A percentile compares a stretch with the other conserved stretches of the same genome.
phyloP scores from a whole-genome alignment of 768 basidiomycete species.

The Boletales sp. region DNA sequence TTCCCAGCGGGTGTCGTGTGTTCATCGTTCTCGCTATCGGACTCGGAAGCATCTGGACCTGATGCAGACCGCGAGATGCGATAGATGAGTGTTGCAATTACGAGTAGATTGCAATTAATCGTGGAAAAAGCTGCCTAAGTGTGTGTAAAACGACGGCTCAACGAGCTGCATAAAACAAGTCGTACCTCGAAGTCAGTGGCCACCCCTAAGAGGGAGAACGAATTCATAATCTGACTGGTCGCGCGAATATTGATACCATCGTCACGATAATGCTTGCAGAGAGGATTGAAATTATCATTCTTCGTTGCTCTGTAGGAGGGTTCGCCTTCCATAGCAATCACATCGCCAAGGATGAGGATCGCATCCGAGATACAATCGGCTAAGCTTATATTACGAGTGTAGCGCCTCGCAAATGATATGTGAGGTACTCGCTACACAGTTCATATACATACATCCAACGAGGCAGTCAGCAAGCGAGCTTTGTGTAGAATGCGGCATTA shows the following conservation, averaged over 20 bases:
- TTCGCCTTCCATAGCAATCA: slow-evolving; percentile 6
- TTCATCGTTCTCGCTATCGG: slow-evolving; percentile 5
- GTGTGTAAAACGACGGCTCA: background rate
- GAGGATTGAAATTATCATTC: slow-evolving; percentile 11
- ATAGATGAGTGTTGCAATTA: slow-evolving; percentile 17
- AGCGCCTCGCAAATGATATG: background rate
- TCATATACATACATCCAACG: slow-evolving; percentile 3
- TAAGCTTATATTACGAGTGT: slow-evolving; percentile 1
- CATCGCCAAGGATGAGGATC: slow-evolving; percentile 13
- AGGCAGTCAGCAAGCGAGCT: slow-evolving; percentile 1
- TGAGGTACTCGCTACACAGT: slow-evolving; percentile 12
- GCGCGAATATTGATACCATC: slow-evolving; percentile 9
- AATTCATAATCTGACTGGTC: slow-evolving; percentile 5
- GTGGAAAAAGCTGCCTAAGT: slow-evolving; percentile 11
- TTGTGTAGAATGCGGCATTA: background rate
- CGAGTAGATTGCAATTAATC: slow-evolving; percentile 21
- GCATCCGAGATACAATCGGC: slow-evolving; percentile 22
- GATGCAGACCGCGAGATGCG: slow-evolving; percentile 2
- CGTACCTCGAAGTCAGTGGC: slow-evolving; percentile 16
- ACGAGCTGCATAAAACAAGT: background rate
- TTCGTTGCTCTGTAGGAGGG: slow-evolving; percentile 11
- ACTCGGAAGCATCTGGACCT: background rate
- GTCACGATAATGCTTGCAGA: slow-evolving; percentile 12
- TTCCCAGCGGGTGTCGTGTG: slow-evolving; percentile 2
- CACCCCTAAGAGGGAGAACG: slow-evolving; percentile 4